A percentile compares a stretch with the other conserved stretches of the same genome.
Evolutionary conservation across 2,329 filamentous ascomycete genomes (phyloP).

Genomic region (Juglanconis oblonga): DNA sequence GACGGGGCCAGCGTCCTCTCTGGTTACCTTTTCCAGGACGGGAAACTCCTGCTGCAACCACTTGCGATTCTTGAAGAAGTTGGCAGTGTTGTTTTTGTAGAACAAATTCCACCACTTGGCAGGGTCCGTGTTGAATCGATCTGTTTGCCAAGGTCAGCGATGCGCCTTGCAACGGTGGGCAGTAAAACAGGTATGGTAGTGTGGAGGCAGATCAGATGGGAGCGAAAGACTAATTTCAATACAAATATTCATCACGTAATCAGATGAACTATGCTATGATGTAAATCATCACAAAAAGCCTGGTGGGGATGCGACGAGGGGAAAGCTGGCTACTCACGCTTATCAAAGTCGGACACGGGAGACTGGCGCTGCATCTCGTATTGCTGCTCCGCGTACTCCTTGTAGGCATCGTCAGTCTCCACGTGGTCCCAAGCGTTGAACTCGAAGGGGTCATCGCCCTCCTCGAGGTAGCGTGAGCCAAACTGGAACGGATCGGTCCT

Average conservation of each 20-base stretch:
- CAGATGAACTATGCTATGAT: constrained; percentile 73
- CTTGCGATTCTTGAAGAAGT: constrained; percentile 98
- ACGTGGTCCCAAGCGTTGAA: constrained; percentile 99
- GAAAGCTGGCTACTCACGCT: constrained; percentile 51
- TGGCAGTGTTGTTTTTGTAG: constrained; percentile 95
- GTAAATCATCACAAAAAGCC: constrained; percentile 40
- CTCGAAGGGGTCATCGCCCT: constrained; percentile 87
- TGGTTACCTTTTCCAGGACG: constrained; percentile 72
- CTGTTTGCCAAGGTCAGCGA: constrained; percentile 46
- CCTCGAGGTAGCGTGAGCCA: constrained; percentile 79
- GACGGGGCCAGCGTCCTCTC: constrained; percentile 64
- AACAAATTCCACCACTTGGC: constrained; percentile 98
- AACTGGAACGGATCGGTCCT: constrained; percentile 93
- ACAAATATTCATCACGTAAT: constrained; percentile 61
- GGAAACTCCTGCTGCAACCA: constrained; percentile 98
- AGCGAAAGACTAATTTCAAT: constrained; percentile 66
- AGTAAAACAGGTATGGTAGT: constrained; percentile 10
- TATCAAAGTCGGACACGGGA: constrained; percentile 91
- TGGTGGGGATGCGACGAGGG: constrained; percentile 6
- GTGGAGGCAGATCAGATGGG: constrained; percentile 59
- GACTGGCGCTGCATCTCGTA: constrained; percentile 79
- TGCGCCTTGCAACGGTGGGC: constrained; percentile 7
- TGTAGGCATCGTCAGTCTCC: constrained; percentile 84
- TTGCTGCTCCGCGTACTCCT: constrained; percentile 80
- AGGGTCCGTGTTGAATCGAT: constrained; percentile 82